Conservation (phyloP, 225 moss, liverwort and hornwort species). For the Sphagnum contortum region DNA sequence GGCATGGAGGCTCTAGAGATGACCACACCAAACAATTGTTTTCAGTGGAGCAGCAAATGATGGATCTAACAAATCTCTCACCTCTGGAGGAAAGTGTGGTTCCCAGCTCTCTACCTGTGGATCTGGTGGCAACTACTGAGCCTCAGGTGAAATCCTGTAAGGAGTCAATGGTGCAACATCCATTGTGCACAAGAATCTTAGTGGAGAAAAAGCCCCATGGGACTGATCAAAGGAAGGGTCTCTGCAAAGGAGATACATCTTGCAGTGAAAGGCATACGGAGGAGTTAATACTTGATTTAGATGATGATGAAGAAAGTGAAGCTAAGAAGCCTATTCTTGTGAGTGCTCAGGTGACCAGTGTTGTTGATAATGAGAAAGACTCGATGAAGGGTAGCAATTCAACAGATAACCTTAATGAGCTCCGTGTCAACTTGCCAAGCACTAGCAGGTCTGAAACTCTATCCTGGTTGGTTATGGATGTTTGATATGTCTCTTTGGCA, state of each 20-base stretch:
- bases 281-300: constrained; percentile 20
- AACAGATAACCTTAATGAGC: constrained; percentile 28
- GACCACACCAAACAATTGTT: constrained; percentile 28
- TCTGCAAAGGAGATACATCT: constrained; percentile 36
- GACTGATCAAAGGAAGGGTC: constrained; percentile 32
- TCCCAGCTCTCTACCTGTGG: constrained; percentile 34
- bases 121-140: constrained; percentile 28
- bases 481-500: too few species aligned
- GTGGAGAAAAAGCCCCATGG: constrained; percentile 34
- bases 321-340: constrained; percentile 26
- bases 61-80: constrained; percentile 36
- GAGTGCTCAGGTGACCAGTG: neutral
- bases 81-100: constrained; percentile 45
- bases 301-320: constrained; percentile 39
- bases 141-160: constrained; percentile 31
- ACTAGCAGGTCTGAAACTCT: constrained; percentile 13
- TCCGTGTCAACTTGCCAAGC: constrained; percentile 22
- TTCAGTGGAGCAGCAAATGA: constrained; percentile 35
- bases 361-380: too few species aligned
- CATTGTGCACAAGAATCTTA: constrained; percentile 38
- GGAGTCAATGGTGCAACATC: constrained; percentile 38
- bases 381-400: constrained; percentile 6
- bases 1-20: too few species aligned
- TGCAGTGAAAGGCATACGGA: constrained; percentile 12
- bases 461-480: too few species aligned